Evolutionary conservation across 352 stramenopile species (phyloP).

Genomic region (Phytophthora megakarya): DNA sequence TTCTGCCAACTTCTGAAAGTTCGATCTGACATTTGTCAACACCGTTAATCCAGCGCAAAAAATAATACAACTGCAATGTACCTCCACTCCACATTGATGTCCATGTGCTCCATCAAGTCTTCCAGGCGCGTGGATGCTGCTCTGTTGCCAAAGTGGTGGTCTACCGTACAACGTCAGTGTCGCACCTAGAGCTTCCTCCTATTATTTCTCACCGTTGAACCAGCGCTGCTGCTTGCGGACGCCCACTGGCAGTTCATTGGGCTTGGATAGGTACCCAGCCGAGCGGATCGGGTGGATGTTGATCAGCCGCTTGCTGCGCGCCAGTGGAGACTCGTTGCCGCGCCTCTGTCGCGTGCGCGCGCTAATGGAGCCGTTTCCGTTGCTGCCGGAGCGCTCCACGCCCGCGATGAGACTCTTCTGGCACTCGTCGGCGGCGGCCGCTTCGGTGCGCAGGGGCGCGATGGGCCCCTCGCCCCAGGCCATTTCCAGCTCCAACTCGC

Average conservation of each 20-base stretch:
- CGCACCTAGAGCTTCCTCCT: background rate
- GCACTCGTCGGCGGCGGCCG: conserved; percentile 8
- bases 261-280: conserved; percentile 62
- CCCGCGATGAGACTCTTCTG: conserved; percentile 23
- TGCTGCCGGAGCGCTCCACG: conserved; percentile 54
- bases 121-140: conserved; percentile 71
- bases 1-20: conserved; percentile 84
- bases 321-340: conserved; percentile 53
- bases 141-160: conserved; percentile 86
- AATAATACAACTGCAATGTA: no score
- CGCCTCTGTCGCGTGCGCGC: conserved; percentile 72
- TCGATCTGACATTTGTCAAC: conserved; percentile 71
- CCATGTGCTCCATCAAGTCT: conserved; percentile 89
- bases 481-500: conserved; percentile 79
- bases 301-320: conserved; percentile 74
- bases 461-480: conserved; percentile 79
- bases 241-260: conserved; percentile 71
- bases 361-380: conserved; percentile 64
- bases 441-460: conserved; percentile 55
- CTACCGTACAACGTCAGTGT: conserved; percentile 31
- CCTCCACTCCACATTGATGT: conserved; percentile 87
- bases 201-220: conserved; percentile 64
- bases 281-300: conserved; percentile 82
- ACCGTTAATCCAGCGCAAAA: no score
- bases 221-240: conserved; percentile 82